Conservation (phyloP, 2,329 filamentous ascomycete genomes). For the Bisporella sp. region DNA sequence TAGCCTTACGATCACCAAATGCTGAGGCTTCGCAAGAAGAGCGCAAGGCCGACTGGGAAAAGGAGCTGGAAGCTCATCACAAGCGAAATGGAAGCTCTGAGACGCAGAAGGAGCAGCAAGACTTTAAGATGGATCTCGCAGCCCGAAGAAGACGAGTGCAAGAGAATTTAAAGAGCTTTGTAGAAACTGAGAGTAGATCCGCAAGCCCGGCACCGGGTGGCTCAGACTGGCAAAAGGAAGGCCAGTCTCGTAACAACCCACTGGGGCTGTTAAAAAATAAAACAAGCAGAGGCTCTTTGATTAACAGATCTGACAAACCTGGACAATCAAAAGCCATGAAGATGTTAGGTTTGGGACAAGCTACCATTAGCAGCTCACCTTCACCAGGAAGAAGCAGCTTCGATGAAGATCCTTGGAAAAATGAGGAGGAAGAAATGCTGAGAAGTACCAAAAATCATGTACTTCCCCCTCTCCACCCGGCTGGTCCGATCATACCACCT, state of each 20-base stretch:
- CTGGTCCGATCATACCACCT: slow-evolving; percentile 10
- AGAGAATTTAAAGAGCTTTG: slow-evolving; percentile 64
- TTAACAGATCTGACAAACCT: slow-evolving; percentile 37
- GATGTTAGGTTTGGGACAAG: slow-evolving; percentile 48
- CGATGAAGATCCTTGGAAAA: slow-evolving; percentile 18
- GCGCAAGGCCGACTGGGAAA: slow-evolving; percentile 21
- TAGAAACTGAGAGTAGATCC: slow-evolving; percentile 50
- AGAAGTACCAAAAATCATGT: slow-evolving; percentile 6
- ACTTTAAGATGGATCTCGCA: slow-evolving; percentile 68
- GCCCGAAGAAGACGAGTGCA: slow-evolving; percentile 64
- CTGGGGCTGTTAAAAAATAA: slow-evolving; percentile 60
- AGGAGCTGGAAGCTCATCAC: slow-evolving; percentile 29
- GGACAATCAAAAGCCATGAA: slow-evolving; percentile 51
- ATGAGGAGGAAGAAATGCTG: slow-evolving; percentile 21
- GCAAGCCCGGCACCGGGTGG: slow-evolving; percentile 28
- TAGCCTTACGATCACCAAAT: slow-evolving; percentile 11
- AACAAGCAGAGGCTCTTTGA: slow-evolving; percentile 60
- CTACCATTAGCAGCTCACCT: slow-evolving; percentile 34
- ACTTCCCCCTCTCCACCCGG: background rate
- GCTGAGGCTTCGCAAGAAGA: slow-evolving; percentile 7
- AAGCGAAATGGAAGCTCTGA: slow-evolving; percentile 41
- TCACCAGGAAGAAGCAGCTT: slow-evolving; percentile 31
- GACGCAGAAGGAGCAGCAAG: slow-evolving; percentile 52
- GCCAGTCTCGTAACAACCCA: slow-evolving; percentile 39
- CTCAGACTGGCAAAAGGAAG: slow-evolving; percentile 27